Conservation (phyloP, 257 asterid species). For the Gardenia jasminoides region DNA sequence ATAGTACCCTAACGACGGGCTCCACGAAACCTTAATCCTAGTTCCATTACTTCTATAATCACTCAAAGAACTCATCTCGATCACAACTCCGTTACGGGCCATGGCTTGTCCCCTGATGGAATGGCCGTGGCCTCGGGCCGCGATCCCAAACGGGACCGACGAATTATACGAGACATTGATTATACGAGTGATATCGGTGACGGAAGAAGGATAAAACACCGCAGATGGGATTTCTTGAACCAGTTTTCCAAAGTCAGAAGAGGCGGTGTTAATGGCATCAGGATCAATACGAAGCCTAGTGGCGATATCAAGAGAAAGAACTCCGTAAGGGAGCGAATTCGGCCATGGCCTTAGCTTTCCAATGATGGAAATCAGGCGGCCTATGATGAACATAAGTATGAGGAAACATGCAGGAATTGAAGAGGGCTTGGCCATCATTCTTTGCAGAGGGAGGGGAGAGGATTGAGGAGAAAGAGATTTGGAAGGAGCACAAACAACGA, state of each 20-base stretch:
- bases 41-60: neutral
- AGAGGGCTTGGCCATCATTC: constrained; percentile 33
- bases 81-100: constrained; percentile 61
- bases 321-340: constrained; percentile 22
- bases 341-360: constrained; percentile 26
- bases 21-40: constrained; percentile 49
- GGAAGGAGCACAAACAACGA: too few relatives aligned
- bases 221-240: constrained; percentile 49
- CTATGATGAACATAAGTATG: constrained; percentile 21
- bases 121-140: constrained; percentile 77
- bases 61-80: constrained; percentile 51
- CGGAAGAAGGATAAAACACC: constrained; percentile 52
- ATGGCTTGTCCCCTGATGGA: constrained; percentile 73
- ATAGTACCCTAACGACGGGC: constrained; percentile 36
- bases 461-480: neutral
- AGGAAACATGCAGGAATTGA: constrained; percentile 18
- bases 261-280: constrained; percentile 25
- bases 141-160: constrained; percentile 44
- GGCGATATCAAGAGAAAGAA: constrained; percentile 21
- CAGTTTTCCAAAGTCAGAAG: constrained; percentile 64
- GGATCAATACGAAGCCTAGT: constrained; percentile 37
- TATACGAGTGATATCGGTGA: constrained; percentile 42
- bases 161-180: constrained; percentile 39
- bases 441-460: neutral
- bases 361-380: constrained; percentile 22